Evolutionary conservation across 495 filamentous ascomycete genomes (phyloP).

Genomic region (Neurospora sp.): DNA sequence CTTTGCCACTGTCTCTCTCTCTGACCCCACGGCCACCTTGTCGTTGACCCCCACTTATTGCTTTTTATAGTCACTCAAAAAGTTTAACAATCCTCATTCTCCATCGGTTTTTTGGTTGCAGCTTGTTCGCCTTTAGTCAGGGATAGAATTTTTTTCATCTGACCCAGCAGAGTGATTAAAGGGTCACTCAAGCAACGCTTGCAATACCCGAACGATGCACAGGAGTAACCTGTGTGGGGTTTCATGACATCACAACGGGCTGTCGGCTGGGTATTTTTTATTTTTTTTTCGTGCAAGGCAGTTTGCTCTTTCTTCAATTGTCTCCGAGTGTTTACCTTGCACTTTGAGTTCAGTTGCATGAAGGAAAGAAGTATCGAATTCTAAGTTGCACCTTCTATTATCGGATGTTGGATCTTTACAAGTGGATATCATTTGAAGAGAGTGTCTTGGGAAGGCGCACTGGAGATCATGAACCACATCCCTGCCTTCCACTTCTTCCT

Average conservation of each 20-base stretch:
- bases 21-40: background rate
- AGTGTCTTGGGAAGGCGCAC: background rate
- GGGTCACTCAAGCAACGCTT: background rate
- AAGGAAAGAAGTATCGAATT: background rate
- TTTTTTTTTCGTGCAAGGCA: background rate
- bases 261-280: background rate
- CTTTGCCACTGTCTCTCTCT: background rate
- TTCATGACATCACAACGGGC: background rate
- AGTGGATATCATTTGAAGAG: background rate
- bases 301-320: background rate
- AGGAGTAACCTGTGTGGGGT: background rate
- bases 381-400: background rate
- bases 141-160: background rate
- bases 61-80: background rate
- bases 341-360: background rate
- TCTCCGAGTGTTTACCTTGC: background rate
- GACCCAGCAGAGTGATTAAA: background rate
- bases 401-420: background rate
- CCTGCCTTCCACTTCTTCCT: background rate
- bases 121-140: background rate
- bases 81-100: background rate
- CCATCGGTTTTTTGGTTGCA: background rate
- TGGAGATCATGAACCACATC: background rate
- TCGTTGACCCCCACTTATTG: background rate
- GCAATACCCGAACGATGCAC: background rate